Base-by-base conservation (phyloP, 2,329 filamentous ascomycete species). In the Neoscytalidium dimidiatum region DNA sequence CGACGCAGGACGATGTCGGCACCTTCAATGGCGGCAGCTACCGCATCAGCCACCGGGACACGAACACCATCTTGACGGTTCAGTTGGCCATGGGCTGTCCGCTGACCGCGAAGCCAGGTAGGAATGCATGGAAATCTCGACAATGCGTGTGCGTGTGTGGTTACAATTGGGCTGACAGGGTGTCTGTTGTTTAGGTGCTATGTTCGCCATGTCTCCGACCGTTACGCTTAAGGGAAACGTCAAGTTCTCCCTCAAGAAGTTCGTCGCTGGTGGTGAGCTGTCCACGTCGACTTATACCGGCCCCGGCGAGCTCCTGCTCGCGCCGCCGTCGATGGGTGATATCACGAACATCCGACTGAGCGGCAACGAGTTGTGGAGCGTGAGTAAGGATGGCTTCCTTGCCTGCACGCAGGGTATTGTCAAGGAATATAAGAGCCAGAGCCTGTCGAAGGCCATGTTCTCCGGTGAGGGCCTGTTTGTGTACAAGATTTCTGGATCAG, bases 21-120 rank as follows among this genome's bases (percentile, higher is more conserved):
- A 95, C 91, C 0, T 99, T 98, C 82, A 98, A 98, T 75, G 95
- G 95, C 17, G 95, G 95, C 13, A 94, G 91, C 73, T 99, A 94
- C 76, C 86, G 95, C 48, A 93, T 98, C 74, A 95, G 92, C 72
- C 95, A 99, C 74, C 86, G 95, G 23, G 93, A 97, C 77, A 90
- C 88, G 66, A 99, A 98, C 76, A 93, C 91, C 0, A 90, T 97
- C 69, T 78, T 97, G 67, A 98, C 94, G 0, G 79, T 97, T 23
- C 94, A 97, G 77, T 80, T 98, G 51, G 94, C 94, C 13, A 90
- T 95, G 76, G 93, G 93, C 2, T 96, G 92, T 71, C 94, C 94
- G 0, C 78, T 98, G 60, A 84, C 83, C 23, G 92, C 88, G 2
- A 95, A 92, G 74, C 93, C 95, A 19, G 91, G 89, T 88, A 74